Base-by-base conservation (phyloP, 169 alveolate genomes). In the Plasmodium relictum region DNA sequence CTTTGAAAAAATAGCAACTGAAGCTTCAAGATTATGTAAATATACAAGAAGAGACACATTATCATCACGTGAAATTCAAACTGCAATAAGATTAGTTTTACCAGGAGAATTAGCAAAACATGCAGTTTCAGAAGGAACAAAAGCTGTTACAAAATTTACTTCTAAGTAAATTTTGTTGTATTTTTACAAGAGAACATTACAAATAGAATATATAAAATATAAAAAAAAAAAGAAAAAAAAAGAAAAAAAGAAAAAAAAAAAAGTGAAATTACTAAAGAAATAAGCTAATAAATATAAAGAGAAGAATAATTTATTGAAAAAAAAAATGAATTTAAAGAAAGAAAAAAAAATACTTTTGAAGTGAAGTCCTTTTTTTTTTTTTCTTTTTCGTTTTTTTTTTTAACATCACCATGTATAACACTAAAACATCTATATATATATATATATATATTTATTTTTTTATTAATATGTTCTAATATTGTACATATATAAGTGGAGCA, bases 51-150 rank as follows among this genome's bases (percentile, higher is more conserved):
- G 97, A 95, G 97, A 97, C 88, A 98, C 99, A 56, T 97, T 98
- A 94, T 96, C 99, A 94, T 96, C 98, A 83, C 98, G 99, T 72
- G 99, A 99, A 92, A 97, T 99, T 93, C 99, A 99, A 95, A 98
- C 99, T 22, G 99, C 99, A 69, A 99, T 98, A 93, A 98, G 99
- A 92, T 97, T 99, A 72, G 98, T 99, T 59, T 98, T 99, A 62
- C 99, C 99, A n/a, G 99, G 99, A 26, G 99, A 99, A 94, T 97
- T 99, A 88, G 99, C 99, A 69, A 98, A 98, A 97, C 99, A 99
- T 95, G 99, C 99, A 89, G 99, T 99, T 92, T 96, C 99, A 50
- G 99, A 99, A 96, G 99, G 99, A 92, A 98, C 99, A 89, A 99
- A 98, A 96, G 99, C 99, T 76, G 99, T 98, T 94, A 98, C 99